Percentiles rank a stretch among this genome's conserved stretches.
phyloP scores from a whole-genome alignment of 2,329 filamentous ascomycete species.

The Colletotrichum siamense region DNA sequence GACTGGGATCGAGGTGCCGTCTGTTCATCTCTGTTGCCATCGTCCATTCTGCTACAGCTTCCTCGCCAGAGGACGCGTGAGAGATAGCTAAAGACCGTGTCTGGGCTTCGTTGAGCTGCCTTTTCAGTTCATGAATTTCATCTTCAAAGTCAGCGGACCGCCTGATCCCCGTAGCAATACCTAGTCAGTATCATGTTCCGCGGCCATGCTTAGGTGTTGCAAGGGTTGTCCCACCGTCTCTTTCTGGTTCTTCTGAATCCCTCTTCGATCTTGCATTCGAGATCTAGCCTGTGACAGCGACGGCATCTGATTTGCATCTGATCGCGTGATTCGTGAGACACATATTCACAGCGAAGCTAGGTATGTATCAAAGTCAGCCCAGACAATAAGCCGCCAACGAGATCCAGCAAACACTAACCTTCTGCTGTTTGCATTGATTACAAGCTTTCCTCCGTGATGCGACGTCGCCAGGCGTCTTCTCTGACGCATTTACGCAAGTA shows the following conservation, averaged over 20 bases:
- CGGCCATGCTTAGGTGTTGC: too few relatives aligned
- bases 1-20: background rate
- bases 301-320: background rate
- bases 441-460: background rate
- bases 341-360: background rate
- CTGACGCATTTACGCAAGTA: background rate
- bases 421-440: background rate
- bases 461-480: background rate
- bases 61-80: background rate
- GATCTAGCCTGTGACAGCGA: background rate
- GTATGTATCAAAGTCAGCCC: background rate
- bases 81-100: background rate
- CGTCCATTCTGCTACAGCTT: background rate
- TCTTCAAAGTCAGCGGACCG: background rate
- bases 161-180: background rate
- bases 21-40: background rate
- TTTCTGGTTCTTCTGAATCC: background rate
- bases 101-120: background rate
- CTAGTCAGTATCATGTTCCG: background rate
- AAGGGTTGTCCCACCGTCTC: background rate
- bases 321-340: background rate
- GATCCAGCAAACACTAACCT: background rate
- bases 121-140: background rate
- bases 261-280: background rate
- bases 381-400: background rate